A percentile compares a stretch with the other conserved stretches of the same genome.
These are phyloP conservation scores for Sclerotinia subarctica DNA, from an alignment of 2,329 filamentous ascomycete genomes.

Conservation along the genomic window DNA sequence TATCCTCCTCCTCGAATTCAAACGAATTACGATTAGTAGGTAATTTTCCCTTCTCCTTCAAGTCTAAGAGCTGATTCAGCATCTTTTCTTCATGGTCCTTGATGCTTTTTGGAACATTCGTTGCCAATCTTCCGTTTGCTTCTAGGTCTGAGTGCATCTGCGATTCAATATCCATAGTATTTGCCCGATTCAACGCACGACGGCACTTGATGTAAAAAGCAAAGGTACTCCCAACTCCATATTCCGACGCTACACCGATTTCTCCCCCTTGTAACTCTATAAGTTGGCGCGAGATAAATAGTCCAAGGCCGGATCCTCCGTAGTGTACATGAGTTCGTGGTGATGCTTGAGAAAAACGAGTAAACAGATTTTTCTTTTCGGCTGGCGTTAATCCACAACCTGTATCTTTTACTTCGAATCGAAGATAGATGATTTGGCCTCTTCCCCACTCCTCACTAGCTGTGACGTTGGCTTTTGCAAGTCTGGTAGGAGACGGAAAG, in stretches of 20 bases:
- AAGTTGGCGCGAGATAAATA: slow-evolving; percentile 77
- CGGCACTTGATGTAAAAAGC: slow-evolving; percentile 67
- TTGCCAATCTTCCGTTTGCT: slow-evolving; percentile 20
- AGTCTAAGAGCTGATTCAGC: not conserved
- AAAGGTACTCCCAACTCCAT: slow-evolving; percentile 70
- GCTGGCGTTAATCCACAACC: slow-evolving; percentile 67
- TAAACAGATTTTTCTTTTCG: slow-evolving; percentile 71
- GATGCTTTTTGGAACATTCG: slow-evolving; percentile 20
- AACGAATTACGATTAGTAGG: slow-evolving; percentile 11
- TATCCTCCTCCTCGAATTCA: slow-evolving; percentile 16
- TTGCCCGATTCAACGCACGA: slow-evolving; percentile 16
- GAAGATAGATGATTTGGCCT: slow-evolving; percentile 58
- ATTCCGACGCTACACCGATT: slow-evolving; percentile 67
- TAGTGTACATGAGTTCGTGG: slow-evolving; percentile 75
- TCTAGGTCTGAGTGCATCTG: slow-evolving; percentile 10
- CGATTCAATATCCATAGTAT: slow-evolving; percentile 12
- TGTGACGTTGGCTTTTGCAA: slow-evolving; percentile 31
- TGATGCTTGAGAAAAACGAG: slow-evolving; percentile 74
- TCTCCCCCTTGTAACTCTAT: slow-evolving; percentile 78
- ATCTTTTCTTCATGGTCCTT: slow-evolving; percentile 14
- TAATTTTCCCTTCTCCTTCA: slow-evolving; percentile 10
- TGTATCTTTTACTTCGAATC: slow-evolving; percentile 72
- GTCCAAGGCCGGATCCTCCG: slow-evolving; percentile 72
- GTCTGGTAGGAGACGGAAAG: slow-evolving; percentile 29
- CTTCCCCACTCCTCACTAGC: slow-evolving; percentile 36